These are phyloP conservation scores for Penicillium coffeae DNA, from an alignment of 495 filamentous ascomycete genomes.

Conservation along the genomic window DNA sequence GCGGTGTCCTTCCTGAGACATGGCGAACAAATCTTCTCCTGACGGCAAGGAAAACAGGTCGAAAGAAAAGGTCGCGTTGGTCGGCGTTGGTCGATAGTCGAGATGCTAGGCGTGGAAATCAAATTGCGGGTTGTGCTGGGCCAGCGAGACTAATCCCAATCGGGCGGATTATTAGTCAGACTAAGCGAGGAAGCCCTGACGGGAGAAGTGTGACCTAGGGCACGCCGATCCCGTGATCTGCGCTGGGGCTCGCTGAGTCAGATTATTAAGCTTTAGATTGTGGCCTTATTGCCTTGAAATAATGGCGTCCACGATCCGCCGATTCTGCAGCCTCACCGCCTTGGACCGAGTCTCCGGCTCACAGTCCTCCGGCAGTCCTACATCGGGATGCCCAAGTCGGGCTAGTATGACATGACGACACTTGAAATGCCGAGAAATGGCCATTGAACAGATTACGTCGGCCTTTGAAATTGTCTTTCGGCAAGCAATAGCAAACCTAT, in stretches of 20 bases:
- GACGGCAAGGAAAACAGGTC: slow-evolving; percentile 48
- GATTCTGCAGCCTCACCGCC: not conserved
- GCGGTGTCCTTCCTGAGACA: slow-evolving; percentile 82
- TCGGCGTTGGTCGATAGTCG: not conserved
- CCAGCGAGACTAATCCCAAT: slow-evolving; percentile 30
- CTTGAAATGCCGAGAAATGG: not conserved
- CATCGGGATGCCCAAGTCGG: slow-evolving; percentile 12
- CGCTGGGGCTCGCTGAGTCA: not conserved
- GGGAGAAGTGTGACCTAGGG: not conserved
- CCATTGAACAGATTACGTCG: not conserved
- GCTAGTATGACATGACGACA: not conserved
- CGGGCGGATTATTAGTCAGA: slow-evolving; percentile 39
- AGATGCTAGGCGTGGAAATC: not conserved
- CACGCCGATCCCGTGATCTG: slow-evolving; percentile 30
- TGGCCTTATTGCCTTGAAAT: not conserved
- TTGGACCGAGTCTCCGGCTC: slow-evolving; percentile 16
- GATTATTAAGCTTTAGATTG: too few relatives aligned
- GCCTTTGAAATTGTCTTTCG: not conserved
- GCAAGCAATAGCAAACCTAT: not conserved
- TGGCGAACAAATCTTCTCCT: slow-evolving; percentile 55
- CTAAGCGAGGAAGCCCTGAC: slow-evolving; percentile 25
- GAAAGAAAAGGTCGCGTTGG: slow-evolving; percentile 44
- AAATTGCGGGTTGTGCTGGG: slow-evolving; percentile 43
- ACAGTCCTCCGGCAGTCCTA: slow-evolving; percentile 33
- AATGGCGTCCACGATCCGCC: not conserved